Base-by-base conservation (phyloP, 371 early-diverging fungal species). In the Chytridium lagenaria region DNA sequence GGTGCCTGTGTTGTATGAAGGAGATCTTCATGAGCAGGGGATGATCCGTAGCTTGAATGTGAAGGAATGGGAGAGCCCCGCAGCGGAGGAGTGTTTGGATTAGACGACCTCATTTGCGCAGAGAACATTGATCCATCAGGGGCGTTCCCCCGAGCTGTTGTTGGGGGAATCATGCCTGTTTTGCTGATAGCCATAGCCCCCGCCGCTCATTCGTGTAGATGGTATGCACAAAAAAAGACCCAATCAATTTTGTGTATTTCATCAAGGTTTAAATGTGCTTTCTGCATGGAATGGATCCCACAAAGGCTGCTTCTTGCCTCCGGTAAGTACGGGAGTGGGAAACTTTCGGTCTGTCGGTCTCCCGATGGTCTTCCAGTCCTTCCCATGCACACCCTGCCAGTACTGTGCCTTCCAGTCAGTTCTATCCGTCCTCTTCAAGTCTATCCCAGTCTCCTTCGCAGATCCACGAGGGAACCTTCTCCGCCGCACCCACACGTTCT, bases 261-360 rank as follows among this genome's bases (percentile, higher is more conserved):
- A 64, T 77, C 59, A 83, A 44, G 83, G 83, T 65, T 68, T 74
- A 71, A 77, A 83, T 5, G 75, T 77, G 10, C 63, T 39, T 51
- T 70, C 63, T 10, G 82, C 75, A 30, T 74, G 63, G 63, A 81
- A 80, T 38, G 82, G 82, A 74, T 77, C 71, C 82, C 82, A 81
- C 23, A 61, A 50, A 0, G 50, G 67, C 38, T 66, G 26, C 36
- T 61, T 34, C 57, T 50, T 36, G 30, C 72, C 26, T 30, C 39
- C 68, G n/a, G 33, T 30, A 44, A 78, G 38, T 1, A 78, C 75
- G 1, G 78, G 78, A 65, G 39, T 57, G 16, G 75, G 15, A 50
- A 52, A 78, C 49, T 67, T 44, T n/a, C 69, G 22, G 44, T 78
- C 78, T 5, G 68, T 49, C 2, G 72, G 72, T 30, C 75, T 7